Evolutionary conservation across 2,329 filamentous ascomycete genomes (phyloP), one percentile per base, ranked within the genome.

Genomic region (Microcyclospora tardicrescens): DNA sequence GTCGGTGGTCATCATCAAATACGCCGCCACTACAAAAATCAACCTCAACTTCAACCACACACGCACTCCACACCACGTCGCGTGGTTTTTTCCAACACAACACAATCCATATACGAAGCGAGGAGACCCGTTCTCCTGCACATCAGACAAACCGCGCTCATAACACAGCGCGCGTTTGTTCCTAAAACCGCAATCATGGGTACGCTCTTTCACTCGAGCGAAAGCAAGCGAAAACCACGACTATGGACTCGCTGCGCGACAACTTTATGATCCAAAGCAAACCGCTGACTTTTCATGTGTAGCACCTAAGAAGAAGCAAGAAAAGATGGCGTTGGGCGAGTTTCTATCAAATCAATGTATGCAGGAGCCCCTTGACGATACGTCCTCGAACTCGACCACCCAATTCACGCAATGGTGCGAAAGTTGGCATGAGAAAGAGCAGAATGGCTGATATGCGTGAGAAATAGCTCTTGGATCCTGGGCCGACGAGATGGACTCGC

Each of bases 281-380:
- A 5, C 19, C 5, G 19, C 19, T 24, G 19, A 24, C 19, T 8
- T 24, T 24, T 35, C 3, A 28, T 31, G 13, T 39, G 40, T 37
- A 58, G 55, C 55, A 45, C 89, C 87, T 53, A 84, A 87, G 65
- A 83, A 85, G 71, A 81, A 93, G 68, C 73, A 77, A 65, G 81
- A 93, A 78, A 98, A 93, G 75, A 89, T 98, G 83, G 85, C 84
- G 72, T 79, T 96, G 61, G 84, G 85, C 73, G 84, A 85, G 68
- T 98, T 98, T 76, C 76, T 98, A 72, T 74, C 75, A 61, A 85
- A 95, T 65, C 75, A 85, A 66, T 80, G 89, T 95, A 74, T 38
- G 52, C 40, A 38, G 33, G 33, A 24, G 34, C 13, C 16, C 28
- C 30, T 16, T 37, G 36, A 32, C 30, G 15, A 32, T 24, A 24